Evolutionary conservation across 106 monocot species (phyloP), one percentile per base, ranked within the genome.

Genomic region (Apostasia shenzhenica): DNA sequence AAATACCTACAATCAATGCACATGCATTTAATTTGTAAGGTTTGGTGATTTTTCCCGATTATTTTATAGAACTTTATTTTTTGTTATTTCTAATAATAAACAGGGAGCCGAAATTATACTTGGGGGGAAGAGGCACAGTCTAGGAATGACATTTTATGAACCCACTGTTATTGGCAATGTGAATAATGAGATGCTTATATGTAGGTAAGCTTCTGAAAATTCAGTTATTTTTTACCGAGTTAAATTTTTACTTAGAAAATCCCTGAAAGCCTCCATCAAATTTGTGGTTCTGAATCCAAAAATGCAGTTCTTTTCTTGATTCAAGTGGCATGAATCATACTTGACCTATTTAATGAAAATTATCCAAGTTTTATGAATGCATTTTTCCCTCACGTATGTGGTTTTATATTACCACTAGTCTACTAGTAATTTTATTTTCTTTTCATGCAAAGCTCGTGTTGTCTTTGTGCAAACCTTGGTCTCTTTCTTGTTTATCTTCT

Each of bases 91-190:
- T 62, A 38, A 45, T 73, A 8, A 67, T 77, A 45, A 53, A 26
- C 63, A 90, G 89, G 89, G 89, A 70, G 89, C 89, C 57, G 75
- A 78, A 48, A 57, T 90, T 66, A 55, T 90, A 1, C 57, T 78
- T 59, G 89, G 89, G 41, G 89, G 89, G 52, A 85, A 67, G 70
- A 80, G 85, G 50, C 89, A 90, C 70, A 83, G 89, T 48, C 80
- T 90, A 14, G 89, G 89, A 45, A 82, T 81, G 83, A 81, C 85
- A 64, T 90, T 83, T 75, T 90, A 83, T 80, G 89, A 90, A 63
- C 89, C 89, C 54, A 90, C 89, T 49, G 70, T 90, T 56, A 71
- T 90, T 55, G 67, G 77, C 43, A 83, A 90, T 78, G 89, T 80
- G 26, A 86, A 73, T 11, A 80, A 72, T 67, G 83, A 90, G 65